These are phyloP conservation scores for Talaromyces sp. DNA, from an alignment of 2,329 filamentous ascomycete genomes.

Conservation along the genomic window DNA sequence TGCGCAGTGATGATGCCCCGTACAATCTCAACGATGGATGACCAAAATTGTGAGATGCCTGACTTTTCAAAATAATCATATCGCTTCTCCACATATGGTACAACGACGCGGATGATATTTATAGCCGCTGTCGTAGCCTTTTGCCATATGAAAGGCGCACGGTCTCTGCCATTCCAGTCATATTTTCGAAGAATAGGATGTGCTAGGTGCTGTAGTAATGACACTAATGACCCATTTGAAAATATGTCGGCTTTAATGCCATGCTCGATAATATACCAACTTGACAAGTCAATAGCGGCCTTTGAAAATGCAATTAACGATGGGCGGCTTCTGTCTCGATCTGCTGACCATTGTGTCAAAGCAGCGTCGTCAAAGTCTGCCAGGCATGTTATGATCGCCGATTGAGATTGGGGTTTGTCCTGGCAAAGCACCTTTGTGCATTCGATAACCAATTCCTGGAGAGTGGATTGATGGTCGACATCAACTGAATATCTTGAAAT, in stretches of 20 bases:
- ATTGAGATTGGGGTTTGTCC: conserved; percentile 33
- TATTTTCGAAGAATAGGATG: conserved; percentile 76
- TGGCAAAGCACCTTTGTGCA: conserved; percentile 30
- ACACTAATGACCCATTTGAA: conserved; percentile 58
- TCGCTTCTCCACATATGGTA: conserved; percentile 54
- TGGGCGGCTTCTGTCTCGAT: conserved; percentile 48
- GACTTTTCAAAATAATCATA: conserved; percentile 23
- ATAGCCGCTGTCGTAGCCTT: conserved; percentile 69
- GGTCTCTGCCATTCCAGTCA: conserved; percentile 65
- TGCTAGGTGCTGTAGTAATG: conserved; percentile 61
- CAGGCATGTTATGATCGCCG: conserved; percentile 40
- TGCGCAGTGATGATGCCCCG: conserved; percentile 66
- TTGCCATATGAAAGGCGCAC: conserved; percentile 69
- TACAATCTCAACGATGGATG: conserved; percentile 58
- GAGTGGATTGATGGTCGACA: conserved; percentile 31
- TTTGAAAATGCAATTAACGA: conserved; percentile 90
- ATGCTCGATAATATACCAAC: conserved; percentile 35
- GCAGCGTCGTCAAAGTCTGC: conserved; percentile 65
- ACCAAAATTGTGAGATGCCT: conserved; percentile 61
- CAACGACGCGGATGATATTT: conserved; percentile 59
- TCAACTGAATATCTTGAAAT: conserved; percentile 34
- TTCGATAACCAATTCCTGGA: conserved; percentile 30
- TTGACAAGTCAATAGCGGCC: conserved; percentile 65
- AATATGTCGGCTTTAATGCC: conserved; percentile 62
- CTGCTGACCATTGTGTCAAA: conserved; percentile 31